Evolutionary conservation across 148 eudicot species (phyloP).

Genomic region (Cornus florida): DNA sequence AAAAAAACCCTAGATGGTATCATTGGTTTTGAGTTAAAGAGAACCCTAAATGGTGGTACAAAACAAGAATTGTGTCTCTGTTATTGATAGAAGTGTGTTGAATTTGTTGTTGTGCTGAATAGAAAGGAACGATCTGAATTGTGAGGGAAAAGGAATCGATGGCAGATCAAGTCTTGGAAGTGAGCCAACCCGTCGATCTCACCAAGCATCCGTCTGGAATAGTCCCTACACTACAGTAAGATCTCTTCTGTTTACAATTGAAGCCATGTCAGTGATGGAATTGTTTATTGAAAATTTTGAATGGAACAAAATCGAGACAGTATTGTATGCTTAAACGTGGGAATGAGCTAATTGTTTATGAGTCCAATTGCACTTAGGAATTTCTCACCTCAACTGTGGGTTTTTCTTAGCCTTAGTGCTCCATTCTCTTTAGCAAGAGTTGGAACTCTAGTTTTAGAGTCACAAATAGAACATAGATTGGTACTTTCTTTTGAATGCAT

Average conservation of each 20-base stretch:
- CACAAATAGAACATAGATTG: no score
- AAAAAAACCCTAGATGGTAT: no score
- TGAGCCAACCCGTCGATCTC: slow-evolving; percentile 76
- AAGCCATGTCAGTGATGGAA: background rate
- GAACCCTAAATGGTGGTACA: no score
- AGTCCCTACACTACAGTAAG: slow-evolving; percentile 84
- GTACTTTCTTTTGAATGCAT: no score
- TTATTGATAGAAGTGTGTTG: background rate
- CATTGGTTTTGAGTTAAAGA: no score
- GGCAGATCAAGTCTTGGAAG: slow-evolving; percentile 78
- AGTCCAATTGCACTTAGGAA: no score
- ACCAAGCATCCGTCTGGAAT: slow-evolving; percentile 75
- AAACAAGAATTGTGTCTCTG: background rate
- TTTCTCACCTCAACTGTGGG: no score
- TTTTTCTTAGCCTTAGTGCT: no score
- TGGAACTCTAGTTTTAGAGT: no score
- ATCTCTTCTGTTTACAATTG: background rate
- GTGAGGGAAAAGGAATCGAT: slow-evolving; percentile 20
- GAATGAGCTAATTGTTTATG: no score
- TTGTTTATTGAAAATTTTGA: background rate
- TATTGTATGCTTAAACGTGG: background rate
- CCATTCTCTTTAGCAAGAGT: no score
- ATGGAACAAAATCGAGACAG: background rate
- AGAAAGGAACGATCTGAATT: background rate
- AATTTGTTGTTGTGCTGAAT: background rate